Evolutionary conservation across 2,329 filamentous ascomycete genomes (phyloP), one percentile per base, ranked within the genome.

Genomic region (Cladosporium cucumerinum): DNA sequence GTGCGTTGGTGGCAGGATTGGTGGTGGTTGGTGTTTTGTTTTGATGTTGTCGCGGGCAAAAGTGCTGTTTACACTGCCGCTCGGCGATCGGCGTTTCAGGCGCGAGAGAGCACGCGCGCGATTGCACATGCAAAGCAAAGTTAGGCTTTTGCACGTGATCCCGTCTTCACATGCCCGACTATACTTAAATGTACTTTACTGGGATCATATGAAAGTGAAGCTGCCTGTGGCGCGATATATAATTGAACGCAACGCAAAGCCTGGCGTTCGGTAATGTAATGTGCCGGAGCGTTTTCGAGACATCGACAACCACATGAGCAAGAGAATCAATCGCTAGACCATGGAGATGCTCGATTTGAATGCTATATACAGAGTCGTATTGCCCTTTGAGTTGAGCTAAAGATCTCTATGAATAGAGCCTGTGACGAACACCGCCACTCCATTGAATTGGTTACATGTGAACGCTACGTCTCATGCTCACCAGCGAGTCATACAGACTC

Each of bases 31-130:
- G 32, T 43, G 55, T 5, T 28, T 34, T 61, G 58, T 61, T 61
- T n/a, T 61, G 58, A 28, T 61, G 58, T 61, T 61, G 28, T 36
- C 28, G 18, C 51, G 48, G 39, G 60, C 34, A 34, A 30, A 46
- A 21, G 25, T n/a, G 46, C 18, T 62, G 60, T 62, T 62, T 62
- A 62, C 59, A 39, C 23, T 23, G 51, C 30, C 49, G 49, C 60
- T 62, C 60, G 60, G 60, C n/a, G 60, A 62, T 62, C 60, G 60
- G 60, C 60, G 49, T 55, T 54, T 62, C 36, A 52, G 49, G 60
- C 60, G 60, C 60, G 60, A 51, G 60, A 51, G 55, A 62, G 60
- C 58, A 51, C 58, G 36, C 39, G 60, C 60, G 48, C 60, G 60
- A 34, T 30, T 55, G 48, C 23, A 39, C 14, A 61, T 54, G 60